Percentiles rank a stretch among this genome's conserved stretches.
phyloP scores from a whole-genome alignment of 495 filamentous ascomycete species.

The Penicillium mononematosum region DNA sequence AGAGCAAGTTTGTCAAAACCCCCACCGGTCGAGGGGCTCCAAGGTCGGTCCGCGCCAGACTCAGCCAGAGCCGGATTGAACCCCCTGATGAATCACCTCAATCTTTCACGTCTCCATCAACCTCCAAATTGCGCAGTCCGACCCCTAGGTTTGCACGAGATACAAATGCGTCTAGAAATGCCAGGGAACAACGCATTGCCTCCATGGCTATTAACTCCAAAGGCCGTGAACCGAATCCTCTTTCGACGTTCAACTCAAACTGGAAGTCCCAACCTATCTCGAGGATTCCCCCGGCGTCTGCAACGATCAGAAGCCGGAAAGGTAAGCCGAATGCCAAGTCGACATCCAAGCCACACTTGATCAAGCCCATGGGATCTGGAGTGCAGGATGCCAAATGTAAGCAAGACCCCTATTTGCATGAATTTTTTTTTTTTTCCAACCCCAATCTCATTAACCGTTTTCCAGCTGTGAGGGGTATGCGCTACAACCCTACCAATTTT shows the following conservation, averaged over 20 bases:
- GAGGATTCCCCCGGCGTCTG: slow-evolving; percentile 44
- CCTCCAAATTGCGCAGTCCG: slow-evolving; percentile 46
- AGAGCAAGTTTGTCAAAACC: slow-evolving; percentile 78
- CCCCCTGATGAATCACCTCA: slow-evolving; percentile 53
- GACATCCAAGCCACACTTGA: slow-evolving; percentile 65
- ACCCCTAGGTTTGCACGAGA: slow-evolving; percentile 89
- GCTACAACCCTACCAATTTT: slow-evolving; percentile 79
- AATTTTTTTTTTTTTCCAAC: neutral
- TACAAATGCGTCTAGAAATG: slow-evolving; percentile 85
- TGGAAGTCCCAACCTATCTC: slow-evolving; percentile 74
- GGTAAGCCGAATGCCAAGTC: slow-evolving; percentile 49
- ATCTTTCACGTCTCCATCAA: slow-evolving; percentile 52
- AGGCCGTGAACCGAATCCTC: slow-evolving; percentile 51
- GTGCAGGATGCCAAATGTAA: slow-evolving; percentile 66
- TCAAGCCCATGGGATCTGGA: slow-evolving; percentile 64
- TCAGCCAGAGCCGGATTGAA: slow-evolving; percentile 54
- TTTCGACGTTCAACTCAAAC: slow-evolving; percentile 68
- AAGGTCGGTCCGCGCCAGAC: slow-evolving; percentile 58
- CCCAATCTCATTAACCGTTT: slow-evolving; percentile 10
- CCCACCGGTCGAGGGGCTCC: slow-evolving; percentile 71
- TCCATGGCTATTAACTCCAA: slow-evolving; percentile 40
- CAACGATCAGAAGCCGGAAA: slow-evolving; percentile 53
- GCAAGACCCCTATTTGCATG: slow-evolving; percentile 16
- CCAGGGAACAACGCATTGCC: slow-evolving; percentile 78
- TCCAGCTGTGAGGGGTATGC: slow-evolving; percentile 87